These are phyloP conservation scores for Colletotrichum acutatum DNA, from an alignment of 2,329 filamentous ascomycete genomes.

Conservation along the genomic window DNA sequence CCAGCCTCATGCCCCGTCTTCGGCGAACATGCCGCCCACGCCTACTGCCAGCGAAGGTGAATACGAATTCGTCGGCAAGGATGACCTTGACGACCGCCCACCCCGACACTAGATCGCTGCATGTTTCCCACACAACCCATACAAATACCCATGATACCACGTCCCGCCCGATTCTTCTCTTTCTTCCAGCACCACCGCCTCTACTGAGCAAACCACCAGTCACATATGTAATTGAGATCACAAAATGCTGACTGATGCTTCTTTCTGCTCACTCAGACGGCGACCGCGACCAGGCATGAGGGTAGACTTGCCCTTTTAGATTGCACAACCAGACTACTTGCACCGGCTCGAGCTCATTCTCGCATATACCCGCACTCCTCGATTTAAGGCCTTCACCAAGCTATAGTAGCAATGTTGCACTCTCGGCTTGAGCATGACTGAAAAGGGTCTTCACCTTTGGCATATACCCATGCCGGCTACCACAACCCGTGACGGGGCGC, in stretches of 20 bases:
- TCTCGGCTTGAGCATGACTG: not conserved
- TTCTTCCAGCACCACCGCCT: not conserved
- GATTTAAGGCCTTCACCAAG: conserved; percentile 7
- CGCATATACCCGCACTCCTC: conserved; percentile 34
- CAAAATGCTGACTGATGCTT: conserved; percentile 36
- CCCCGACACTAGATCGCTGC: conserved; percentile 27
- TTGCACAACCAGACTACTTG: conserved; percentile 23
- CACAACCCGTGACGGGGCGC: conserved; percentile 5
- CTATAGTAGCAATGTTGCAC: conserved; percentile 7
- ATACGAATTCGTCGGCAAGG: conserved; percentile 48
- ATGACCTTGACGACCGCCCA: conserved; percentile 38
- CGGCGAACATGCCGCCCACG: conserved; percentile 69
- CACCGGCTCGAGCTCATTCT: conserved; percentile 11
- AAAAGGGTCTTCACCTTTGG: not conserved
- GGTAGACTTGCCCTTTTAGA: conserved; percentile 9
- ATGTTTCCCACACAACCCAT: conserved; percentile 11
- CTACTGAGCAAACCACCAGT: conserved; percentile 8
- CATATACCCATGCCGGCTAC: conserved; percentile 4
- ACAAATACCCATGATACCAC: conserved; percentile 25
- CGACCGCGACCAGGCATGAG: conserved; percentile 48
- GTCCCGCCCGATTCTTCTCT: conserved; percentile 4
- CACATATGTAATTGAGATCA: conserved; percentile 12
- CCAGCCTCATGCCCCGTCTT: conserved; percentile 61
- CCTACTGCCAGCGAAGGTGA: conserved; percentile 73
- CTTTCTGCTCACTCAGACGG: conserved; percentile 45